Conservation (phyloP, 371 early-diverging fungal species). For the Rhizomucor pusillus region DNA sequence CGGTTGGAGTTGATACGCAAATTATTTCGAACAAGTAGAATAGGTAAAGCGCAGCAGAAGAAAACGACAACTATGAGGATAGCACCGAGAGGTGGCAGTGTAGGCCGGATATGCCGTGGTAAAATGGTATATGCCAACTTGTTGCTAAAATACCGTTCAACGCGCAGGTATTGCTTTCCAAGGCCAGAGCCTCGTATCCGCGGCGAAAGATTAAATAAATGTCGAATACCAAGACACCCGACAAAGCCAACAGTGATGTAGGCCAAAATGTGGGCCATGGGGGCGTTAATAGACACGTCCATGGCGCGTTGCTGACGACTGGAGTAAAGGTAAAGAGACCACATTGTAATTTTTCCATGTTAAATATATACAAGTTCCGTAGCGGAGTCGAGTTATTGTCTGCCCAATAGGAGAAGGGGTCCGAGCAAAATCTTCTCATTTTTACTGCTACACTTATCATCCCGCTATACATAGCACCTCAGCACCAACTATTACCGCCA, state of each 20-base stretch:
- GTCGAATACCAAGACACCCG: too few relatives aligned
- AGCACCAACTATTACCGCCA: too few relatives aligned
- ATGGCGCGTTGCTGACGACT: too few relatives aligned
- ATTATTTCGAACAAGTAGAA: conserved; percentile 40
- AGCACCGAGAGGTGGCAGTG: conserved; percentile 46
- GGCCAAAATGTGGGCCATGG: too few relatives aligned
- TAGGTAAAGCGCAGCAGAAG: conserved; percentile 35
- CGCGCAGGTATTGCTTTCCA: neutral
- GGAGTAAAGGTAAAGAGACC: too few relatives aligned
- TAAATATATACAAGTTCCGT: too few relatives aligned
- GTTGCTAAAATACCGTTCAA: conserved; percentile 45
- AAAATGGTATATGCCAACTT: conserved; percentile 39
- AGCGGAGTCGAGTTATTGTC: too few relatives aligned
- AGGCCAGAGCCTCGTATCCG: neutral
- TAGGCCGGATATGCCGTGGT: neutral
- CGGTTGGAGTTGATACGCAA: conserved; percentile 55
- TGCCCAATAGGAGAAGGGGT: too few relatives aligned
- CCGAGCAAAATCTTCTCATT: neutral
- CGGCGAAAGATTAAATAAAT: neutral
- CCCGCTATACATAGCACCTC: too few relatives aligned
- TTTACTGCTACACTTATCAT: neutral
- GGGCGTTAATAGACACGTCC: too few relatives aligned
- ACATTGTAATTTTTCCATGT: too few relatives aligned
- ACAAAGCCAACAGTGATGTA: too few relatives aligned
- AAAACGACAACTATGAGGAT: conserved; percentile 38